Conservation (phyloP, 1,284 basidiomycete genomes). For the Trichosporon sp. region DNA sequence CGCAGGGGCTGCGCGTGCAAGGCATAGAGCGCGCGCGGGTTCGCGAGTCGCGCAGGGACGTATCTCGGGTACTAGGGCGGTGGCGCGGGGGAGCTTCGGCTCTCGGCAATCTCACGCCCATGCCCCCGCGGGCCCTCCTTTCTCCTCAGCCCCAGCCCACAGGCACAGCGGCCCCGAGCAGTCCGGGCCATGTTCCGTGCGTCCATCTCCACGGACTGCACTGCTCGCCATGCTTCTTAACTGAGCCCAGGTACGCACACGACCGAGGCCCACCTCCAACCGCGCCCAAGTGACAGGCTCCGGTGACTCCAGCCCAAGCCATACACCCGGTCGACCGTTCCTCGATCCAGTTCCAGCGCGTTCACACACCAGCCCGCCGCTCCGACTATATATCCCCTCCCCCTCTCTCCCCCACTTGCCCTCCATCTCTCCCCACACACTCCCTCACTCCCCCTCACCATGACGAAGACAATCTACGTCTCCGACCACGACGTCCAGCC, state of each 20-base stretch:
- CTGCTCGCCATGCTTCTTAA: neutral
- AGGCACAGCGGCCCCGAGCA: neutral
- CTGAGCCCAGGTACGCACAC: neutral
- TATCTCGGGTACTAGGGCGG: neutral
- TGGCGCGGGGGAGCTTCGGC: neutral
- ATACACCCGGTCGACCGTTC: neutral
- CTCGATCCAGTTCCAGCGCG: neutral
- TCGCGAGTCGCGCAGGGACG: too few species aligned
- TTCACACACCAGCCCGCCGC: neutral
- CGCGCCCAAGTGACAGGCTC: neutral
- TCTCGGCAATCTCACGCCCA: neutral
- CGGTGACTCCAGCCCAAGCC: neutral
- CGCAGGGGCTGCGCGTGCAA: neutral
- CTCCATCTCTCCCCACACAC: neutral
- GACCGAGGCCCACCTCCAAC: too few species aligned
- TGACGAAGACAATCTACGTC: slow-evolving; percentile 12
- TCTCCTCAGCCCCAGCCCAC: neutral
- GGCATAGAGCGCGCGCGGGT: too few species aligned
- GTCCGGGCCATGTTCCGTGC: neutral
- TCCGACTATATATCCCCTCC: neutral
- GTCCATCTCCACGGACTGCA: neutral
- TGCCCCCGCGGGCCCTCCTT: neutral
- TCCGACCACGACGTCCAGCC: slow-evolving; percentile 9
- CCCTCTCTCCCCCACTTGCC: neutral
- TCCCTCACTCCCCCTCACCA: neutral